These are phyloP conservation scores for Sarcodon aspratus DNA, from an alignment of 768 basidiomycete species.

Conservation along the genomic window DNA sequence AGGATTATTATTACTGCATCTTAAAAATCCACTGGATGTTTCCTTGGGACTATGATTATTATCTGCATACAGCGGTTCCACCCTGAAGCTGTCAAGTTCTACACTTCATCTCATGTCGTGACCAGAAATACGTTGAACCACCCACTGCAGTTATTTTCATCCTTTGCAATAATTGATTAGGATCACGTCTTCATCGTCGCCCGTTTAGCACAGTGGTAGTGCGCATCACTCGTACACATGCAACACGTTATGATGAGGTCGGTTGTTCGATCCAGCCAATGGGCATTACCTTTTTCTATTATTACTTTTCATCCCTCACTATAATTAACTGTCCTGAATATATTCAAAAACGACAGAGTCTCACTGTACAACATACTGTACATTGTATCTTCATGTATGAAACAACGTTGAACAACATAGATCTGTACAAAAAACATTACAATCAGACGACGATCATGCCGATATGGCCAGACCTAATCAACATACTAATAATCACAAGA, in stretches of 20 bases:
- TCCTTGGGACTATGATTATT: not conserved
- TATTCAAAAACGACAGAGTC: no score
- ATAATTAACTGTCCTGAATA: no score
- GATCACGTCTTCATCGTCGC: not conserved
- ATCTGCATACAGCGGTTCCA: not conserved
- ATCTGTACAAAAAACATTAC: no score
- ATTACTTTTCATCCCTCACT: not conserved
- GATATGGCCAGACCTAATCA: no score
- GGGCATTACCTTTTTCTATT: slow-evolving; percentile 9
- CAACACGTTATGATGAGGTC: slow-evolving; percentile 41
- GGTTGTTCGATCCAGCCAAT: slow-evolving; percentile 50
- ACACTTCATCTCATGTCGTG: not conserved
- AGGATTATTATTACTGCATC: no score
- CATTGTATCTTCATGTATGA: no score
- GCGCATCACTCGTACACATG: slow-evolving; percentile 48
- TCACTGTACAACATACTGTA: no score
- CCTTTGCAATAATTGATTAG: not conserved
- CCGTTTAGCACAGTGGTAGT: slow-evolving; percentile 36
- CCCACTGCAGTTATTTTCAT: not conserved
- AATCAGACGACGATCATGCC: no score
- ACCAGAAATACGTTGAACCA: no score
- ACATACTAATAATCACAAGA: no score
- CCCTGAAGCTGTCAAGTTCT: not conserved
- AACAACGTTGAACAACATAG: no score
- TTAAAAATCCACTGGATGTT: no score